Percentiles rank a stretch among this genome's conserved stretches.
These are phyloP conservation scores for Pulveroboletus sp. DNA, from an alignment of 768 basidiomycete genomes.

Conservation along the genomic window DNA sequence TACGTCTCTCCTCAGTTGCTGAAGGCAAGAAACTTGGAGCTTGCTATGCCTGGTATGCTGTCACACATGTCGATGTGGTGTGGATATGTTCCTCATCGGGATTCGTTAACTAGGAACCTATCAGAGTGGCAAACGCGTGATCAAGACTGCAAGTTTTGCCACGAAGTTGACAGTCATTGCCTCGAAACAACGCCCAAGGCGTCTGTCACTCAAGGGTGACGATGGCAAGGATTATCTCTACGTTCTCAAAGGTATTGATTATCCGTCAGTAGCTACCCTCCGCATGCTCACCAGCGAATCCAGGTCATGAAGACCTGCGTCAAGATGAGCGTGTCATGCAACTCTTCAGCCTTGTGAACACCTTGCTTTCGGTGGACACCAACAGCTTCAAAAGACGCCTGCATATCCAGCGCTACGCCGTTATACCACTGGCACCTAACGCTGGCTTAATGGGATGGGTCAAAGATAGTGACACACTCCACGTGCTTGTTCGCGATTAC, in stretches of 20 bases:
- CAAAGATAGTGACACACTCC: constrained; percentile 90
- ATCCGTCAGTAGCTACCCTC: too few species aligned
- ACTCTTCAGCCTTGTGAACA: constrained; percentile 95
- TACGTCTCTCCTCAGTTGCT: constrained; percentile 93
- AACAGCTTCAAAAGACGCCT: constrained; percentile 94
- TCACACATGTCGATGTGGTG: not conserved
- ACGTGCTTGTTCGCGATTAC: constrained; percentile 93
- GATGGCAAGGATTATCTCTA: constrained; percentile 95
- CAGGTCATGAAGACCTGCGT: constrained; percentile 96
- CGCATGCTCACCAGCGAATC: constrained; percentile 1
- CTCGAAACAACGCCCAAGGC: constrained; percentile 94
- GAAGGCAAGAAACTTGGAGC: constrained; percentile 82
- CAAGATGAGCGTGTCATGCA: constrained; percentile 99
- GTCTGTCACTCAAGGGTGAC: constrained; percentile 79
- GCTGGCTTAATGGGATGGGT: constrained; percentile 96
- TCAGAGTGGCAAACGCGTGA: constrained; percentile 78
- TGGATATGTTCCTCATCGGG: not conserved
- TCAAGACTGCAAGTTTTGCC: constrained; percentile 80
- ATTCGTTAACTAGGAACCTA: constrained; percentile 68
- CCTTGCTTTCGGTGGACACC: constrained; percentile 86
- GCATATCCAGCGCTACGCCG: constrained; percentile 88
- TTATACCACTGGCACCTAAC: constrained; percentile 93
- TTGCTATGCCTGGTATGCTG: constrained; percentile 86
- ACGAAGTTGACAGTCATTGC: constrained; percentile 90
- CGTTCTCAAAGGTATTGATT: constrained; percentile 71